Base-by-base conservation (phyloP, 768 basidiomycete species). In the Lactarius indigo region DNA sequence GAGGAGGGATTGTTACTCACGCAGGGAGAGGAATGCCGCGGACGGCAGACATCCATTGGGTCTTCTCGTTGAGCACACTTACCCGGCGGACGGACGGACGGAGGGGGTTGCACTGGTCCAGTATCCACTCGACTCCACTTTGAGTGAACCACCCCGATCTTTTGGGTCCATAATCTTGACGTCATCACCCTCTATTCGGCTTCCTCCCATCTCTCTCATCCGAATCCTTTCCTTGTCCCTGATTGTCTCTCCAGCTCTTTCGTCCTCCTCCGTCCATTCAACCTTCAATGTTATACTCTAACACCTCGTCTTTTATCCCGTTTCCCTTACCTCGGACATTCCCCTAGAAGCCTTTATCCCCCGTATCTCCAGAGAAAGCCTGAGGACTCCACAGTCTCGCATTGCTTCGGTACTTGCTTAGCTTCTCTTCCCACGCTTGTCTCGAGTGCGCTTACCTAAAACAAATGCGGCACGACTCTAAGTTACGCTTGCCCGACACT, bases 151-250 rank as follows among this genome's bases (percentile, higher is more conserved):
- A 67, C 66, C 66, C 66, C 58, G 66, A 68, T 68, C 66, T 64
- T 47, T 44, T 64, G 23, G 57, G 50, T 26, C 50, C 12, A 52
- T 52, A 52, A 60, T 60, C 58, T 68, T 68, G 66, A 68, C 66
- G 66, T 68, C 66, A 68, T 64, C 66, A 68, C 66, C 66, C 66
- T 64, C 23, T 31, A 55, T 67, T 63, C 64, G 64, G 64, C 33
- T 26, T 23, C 18, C 37, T 57, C 56, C 55, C 50, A 37, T 59
- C 17, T 44, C 26, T 37, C 42, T 39, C 15, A 28, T n/a, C 13
- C 50, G 26, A 18, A 42, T 33, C 35, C 35, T 37, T 37, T 37
- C 37, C 37, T 39, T 18, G 20, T 41, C 13, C 52, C 26, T 56
- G 50, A 39, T 63, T 39, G 37, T 39, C 37, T 39, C 37, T 37